phyloP scores from a whole-genome alignment of 1,139 yeast species.

The Candida labiduridarum region DNA sequence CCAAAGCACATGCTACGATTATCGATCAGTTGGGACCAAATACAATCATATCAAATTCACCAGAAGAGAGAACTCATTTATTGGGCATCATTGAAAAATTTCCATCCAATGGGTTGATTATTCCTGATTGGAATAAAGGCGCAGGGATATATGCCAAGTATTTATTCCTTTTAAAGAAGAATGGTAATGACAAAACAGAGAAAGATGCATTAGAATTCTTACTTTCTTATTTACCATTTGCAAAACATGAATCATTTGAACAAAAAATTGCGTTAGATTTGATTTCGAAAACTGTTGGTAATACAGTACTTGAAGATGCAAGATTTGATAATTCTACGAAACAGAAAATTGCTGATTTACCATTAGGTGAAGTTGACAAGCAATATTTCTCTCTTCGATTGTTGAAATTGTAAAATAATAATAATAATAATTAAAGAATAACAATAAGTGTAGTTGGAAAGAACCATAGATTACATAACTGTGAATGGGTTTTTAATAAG shows the following conservation, averaged over 20 bases:
- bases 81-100: conserved; percentile 45
- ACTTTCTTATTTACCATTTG: conserved; percentile 47
- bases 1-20: conserved; percentile 65
- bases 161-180: conserved; percentile 28
- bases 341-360: conserved; percentile 33
- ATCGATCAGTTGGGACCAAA: conserved; percentile 67
- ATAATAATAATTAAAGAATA: background rate
- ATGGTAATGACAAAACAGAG: conserved; percentile 13
- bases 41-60: conserved; percentile 52
- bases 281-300: conserved; percentile 53
- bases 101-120: conserved; percentile 43
- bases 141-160: conserved; percentile 60
- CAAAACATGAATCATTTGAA: conserved; percentile 31
- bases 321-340: conserved; percentile 20
- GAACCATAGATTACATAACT: background rate
- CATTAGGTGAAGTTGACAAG: conserved; percentile 51
- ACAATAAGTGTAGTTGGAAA: background rate
- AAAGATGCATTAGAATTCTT: conserved; percentile 26
- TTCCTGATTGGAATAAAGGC: conserved; percentile 62
- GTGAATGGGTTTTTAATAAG: background rate
- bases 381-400: conserved; percentile 35
- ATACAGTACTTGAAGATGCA: conserved; percentile 31
- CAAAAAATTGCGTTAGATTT: conserved; percentile 51
- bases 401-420: background rate
- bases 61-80: conserved; percentile 36